phyloP scores from a whole-genome alignment of 306 rosid genomes.

The Betula pendula region DNA sequence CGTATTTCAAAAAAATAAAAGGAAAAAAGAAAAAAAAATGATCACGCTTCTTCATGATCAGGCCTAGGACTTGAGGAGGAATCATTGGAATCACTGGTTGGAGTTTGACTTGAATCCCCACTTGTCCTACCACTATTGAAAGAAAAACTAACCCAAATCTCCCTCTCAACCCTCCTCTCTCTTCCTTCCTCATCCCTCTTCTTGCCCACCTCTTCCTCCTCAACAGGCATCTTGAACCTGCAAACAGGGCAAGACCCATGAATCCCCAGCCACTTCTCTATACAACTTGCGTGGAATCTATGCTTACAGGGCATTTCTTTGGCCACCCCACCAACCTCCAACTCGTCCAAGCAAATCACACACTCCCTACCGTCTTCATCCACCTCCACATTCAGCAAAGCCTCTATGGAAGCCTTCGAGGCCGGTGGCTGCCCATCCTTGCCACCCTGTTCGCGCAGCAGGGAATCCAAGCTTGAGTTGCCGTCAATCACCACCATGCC shows the following conservation, averaged over 20 bases:
- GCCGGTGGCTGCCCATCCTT: slow-evolving; percentile 76
- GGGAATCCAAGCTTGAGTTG: slow-evolving; percentile 44
- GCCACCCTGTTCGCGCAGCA: slow-evolving; percentile 40
- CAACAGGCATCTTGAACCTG: slow-evolving; percentile 68
- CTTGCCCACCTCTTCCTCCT: slow-evolving; percentile 48
- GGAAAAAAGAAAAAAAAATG: no score
- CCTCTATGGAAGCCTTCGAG: slow-evolving; percentile 65
- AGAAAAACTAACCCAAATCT: slow-evolving; percentile 67
- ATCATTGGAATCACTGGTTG: slow-evolving; percentile 36
- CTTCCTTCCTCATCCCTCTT: slow-evolving; percentile 37
- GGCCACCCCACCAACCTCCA: slow-evolving; percentile 44
- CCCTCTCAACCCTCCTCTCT: slow-evolving; percentile 40
- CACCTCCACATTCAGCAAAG: slow-evolving; percentile 47
- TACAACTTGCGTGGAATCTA: slow-evolving; percentile 57
- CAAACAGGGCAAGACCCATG: slow-evolving; percentile 90
- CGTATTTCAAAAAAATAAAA: neutral
- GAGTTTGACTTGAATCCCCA: slow-evolving; percentile 32
- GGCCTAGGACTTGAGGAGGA: slow-evolving; percentile 23
- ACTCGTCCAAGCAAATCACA: slow-evolving; percentile 73
- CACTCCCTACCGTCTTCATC: slow-evolving; percentile 53
- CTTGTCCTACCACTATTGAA: slow-evolving; percentile 37
- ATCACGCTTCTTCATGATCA: no score
- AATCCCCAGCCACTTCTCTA: slow-evolving; percentile 73
- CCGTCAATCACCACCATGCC: slow-evolving; percentile 63
- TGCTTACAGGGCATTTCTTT: slow-evolving; percentile 84